These are phyloP conservation scores for Aaosphaeria arxii DNA, from an alignment of 2,329 filamentous ascomycete species.

Conservation along the genomic window DNA sequence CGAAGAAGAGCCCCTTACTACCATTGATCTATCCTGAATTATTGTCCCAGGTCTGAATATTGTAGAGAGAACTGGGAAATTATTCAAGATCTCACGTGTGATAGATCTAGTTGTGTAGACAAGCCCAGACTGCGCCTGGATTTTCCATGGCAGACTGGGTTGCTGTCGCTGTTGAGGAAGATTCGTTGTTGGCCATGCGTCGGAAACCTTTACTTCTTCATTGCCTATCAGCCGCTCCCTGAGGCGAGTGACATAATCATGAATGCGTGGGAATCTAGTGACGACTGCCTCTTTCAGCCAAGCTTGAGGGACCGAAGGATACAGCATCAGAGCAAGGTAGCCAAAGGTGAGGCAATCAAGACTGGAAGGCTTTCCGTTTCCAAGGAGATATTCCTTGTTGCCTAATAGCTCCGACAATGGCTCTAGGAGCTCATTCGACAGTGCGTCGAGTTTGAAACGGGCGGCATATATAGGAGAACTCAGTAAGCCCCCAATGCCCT, in stretches of 20 bases:
- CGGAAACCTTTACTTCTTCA: constrained; percentile 16
- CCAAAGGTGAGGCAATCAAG: constrained; percentile 80
- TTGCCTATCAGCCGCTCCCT: constrained; percentile 22
- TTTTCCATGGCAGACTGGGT: too few relatives aligned
- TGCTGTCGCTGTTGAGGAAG: not conserved
- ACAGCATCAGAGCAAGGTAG: constrained; percentile 72
- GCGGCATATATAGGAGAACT: constrained; percentile 66
- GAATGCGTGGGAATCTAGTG: constrained; percentile 43
- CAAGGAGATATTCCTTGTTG: constrained; percentile 56
- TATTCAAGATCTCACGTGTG: constrained; percentile 19
- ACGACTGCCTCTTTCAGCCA: constrained; percentile 61
- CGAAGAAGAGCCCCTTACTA: constrained; percentile 9
- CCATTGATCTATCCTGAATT: constrained; percentile 7
- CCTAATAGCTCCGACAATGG: constrained; percentile 65
- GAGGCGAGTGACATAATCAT: constrained; percentile 37
- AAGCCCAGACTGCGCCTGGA: not conserved
- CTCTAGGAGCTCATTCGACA: constrained; percentile 67
- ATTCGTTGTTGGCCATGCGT: constrained; percentile 19
- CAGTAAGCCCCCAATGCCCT: constrained; percentile 61
- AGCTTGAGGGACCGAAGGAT: constrained; percentile 57
- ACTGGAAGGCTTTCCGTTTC: constrained; percentile 52
- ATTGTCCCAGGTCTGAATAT: constrained; percentile 7
- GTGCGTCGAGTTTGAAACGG: constrained; percentile 71
- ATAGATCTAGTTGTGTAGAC: not conserved
- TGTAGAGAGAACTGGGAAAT: constrained; percentile 20